phyloP scores from a whole-genome alignment of 257 asterid genomes.

The Vinca minor region DNA sequence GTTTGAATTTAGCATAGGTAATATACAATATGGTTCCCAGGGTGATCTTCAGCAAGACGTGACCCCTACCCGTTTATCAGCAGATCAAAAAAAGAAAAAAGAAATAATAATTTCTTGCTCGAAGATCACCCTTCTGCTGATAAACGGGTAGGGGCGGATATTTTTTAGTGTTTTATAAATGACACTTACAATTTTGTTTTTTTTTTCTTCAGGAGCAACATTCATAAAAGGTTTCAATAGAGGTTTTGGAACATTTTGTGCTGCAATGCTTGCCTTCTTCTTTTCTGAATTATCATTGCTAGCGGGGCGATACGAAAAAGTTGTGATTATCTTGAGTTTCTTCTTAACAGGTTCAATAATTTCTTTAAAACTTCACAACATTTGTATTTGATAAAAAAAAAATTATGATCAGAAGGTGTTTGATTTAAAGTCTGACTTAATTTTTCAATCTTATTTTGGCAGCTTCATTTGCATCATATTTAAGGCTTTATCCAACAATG shows the following conservation, averaged over 20 bases:
- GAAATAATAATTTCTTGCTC: no score
- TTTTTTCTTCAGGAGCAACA: slow-evolving; percentile 39
- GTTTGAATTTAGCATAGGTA: slow-evolving; percentile 47
- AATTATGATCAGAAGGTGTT: neutral
- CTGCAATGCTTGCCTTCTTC: slow-evolving; percentile 49
- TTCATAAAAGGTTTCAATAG: slow-evolving; percentile 64
- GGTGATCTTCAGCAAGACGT: no score
- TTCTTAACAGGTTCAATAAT: slow-evolving; percentile 32
- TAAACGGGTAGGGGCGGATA: no score
- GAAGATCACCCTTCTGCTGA: no score
- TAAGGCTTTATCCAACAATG: slow-evolving; percentile 40
- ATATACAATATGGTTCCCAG: neutral
- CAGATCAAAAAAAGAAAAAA: no score
- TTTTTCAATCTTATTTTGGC: slow-evolving; percentile 3
- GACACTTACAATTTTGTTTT: neutral
- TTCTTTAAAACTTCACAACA: no score
- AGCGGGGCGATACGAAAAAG: slow-evolving; percentile 34
- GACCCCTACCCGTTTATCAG: no score
- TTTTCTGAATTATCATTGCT: slow-evolving; percentile 35
- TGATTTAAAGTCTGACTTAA: neutral
- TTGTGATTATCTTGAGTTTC: slow-evolving; percentile 38
- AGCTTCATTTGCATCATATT: slow-evolving; percentile 32
- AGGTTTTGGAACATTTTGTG: slow-evolving; percentile 50
- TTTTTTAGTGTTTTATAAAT: neutral
- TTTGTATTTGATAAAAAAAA: neutral